These are phyloP conservation scores for Solanum piurae DNA, from an alignment of 257 asterid genomes.

Conservation along the genomic window DNA sequence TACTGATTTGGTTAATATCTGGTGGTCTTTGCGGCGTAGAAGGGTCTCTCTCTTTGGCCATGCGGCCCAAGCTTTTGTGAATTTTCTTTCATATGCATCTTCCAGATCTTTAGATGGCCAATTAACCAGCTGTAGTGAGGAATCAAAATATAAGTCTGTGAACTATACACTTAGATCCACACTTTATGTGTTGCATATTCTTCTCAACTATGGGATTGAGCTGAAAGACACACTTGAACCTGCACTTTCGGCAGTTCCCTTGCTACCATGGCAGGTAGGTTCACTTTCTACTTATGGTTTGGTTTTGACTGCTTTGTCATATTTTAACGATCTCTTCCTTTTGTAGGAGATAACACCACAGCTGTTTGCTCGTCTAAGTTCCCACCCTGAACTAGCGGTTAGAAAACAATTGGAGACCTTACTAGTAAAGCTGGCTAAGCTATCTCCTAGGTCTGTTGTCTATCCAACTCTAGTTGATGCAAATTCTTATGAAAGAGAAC, in stretches of 20 bases:
- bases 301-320: constrained; percentile 6
- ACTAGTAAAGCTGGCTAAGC: constrained; percentile 82
- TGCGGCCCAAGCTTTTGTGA: constrained; percentile 84
- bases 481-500: constrained; percentile 70
- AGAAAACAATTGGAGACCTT: constrained; percentile 76
- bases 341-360: constrained; percentile 93
- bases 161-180: constrained; percentile 80
- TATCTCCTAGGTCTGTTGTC: constrained; percentile 86
- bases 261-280: constrained; percentile 96
- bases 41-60: constrained; percentile 84
- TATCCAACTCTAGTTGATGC: constrained; percentile 96
- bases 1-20: constrained; percentile 55
- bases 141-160: constrained; percentile 41
- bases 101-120: constrained; percentile 47
- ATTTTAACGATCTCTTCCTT: constrained; percentile 25
- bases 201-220: constrained; percentile 87
- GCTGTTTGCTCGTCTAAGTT: constrained; percentile 84
- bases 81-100: constrained; percentile 78
- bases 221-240: constrained; percentile 70
- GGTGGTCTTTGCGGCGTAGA: constrained; percentile 85
- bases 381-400: constrained; percentile 84
- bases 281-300: neutral
- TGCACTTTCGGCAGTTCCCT: constrained; percentile 75
- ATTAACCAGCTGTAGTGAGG: constrained; percentile 41
- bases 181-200: constrained; percentile 68